A percentile compares a stretch with the other conserved stretches of the same genome.
phyloP scores from a whole-genome alignment of 2,329 filamentous ascomycete genomes.

The Neofusicoccum parvum region DNA sequence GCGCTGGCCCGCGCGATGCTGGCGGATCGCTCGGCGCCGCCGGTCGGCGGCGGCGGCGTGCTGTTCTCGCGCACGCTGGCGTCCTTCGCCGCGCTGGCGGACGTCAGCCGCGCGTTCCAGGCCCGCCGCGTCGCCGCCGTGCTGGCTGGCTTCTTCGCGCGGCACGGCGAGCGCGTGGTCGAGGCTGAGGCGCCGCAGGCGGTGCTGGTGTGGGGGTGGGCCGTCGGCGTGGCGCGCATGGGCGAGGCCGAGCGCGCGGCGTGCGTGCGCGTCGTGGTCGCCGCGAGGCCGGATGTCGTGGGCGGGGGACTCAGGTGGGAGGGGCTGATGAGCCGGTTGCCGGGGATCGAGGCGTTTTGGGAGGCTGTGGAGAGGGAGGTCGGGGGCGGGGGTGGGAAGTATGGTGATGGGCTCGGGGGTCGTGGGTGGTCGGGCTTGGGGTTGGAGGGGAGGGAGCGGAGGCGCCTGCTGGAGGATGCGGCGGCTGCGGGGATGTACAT shows the following conservation, averaged over 20 bases:
- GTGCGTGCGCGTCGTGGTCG: not conserved
- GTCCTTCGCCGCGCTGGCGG: conserved; percentile 10
- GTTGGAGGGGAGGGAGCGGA: not conserved
- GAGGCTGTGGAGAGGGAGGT: not conserved
- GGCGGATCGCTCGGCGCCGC: not conserved
- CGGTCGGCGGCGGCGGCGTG: not conserved
- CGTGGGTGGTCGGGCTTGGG: not conserved
- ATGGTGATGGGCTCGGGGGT: no score
- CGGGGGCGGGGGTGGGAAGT: not conserved
- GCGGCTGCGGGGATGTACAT: not conserved
- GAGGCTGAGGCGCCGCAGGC: not conserved
- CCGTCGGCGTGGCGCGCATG: not conserved
- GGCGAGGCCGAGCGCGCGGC: not conserved
- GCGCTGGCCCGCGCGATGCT: not conserved
- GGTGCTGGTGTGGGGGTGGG: conserved; percentile 16
- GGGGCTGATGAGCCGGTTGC: not conserved
- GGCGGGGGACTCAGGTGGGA: not conserved
- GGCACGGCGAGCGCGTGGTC: not conserved
- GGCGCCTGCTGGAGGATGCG: not conserved
- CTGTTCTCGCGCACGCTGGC: not conserved
- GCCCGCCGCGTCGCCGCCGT: conserved; percentile 4
- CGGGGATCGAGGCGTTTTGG: not conserved
- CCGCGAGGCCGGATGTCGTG: conserved; percentile 5
- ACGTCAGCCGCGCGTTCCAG: conserved; percentile 9
- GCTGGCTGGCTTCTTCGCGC: conserved; percentile 1